Conservation (phyloP, 345 rosid species). For the Lepidium africanum region DNA sequence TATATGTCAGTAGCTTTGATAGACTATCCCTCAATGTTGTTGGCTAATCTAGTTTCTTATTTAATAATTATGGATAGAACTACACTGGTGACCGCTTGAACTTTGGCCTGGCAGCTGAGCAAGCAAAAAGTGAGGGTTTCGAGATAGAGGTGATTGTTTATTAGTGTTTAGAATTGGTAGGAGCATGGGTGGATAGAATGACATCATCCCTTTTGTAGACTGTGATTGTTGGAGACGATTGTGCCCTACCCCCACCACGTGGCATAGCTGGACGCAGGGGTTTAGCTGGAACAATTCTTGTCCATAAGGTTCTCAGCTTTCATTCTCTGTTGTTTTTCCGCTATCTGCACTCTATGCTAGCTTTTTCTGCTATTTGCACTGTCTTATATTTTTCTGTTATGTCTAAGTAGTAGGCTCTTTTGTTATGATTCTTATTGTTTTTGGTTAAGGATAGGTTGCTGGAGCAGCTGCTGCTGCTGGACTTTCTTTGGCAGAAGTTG, state of each 20-base stretch:
- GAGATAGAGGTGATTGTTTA: constrained; percentile 51
- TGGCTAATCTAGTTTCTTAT: constrained; percentile 2
- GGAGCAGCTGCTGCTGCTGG: constrained; percentile 87
- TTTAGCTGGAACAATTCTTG: constrained; percentile 89
- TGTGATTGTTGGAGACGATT: constrained; percentile 93
- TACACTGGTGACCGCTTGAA: constrained; percentile 89
- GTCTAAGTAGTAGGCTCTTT: not conserved
- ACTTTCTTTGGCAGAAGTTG: constrained; percentile 57
- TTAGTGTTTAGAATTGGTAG: not conserved
- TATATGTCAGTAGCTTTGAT: not conserved
- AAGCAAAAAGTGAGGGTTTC: constrained; percentile 88
- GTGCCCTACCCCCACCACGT: constrained; percentile 91
- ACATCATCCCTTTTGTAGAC: constrained; percentile 40
- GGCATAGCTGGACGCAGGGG: constrained; percentile 95
- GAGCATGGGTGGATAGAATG: not conserved
- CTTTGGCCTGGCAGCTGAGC: constrained; percentile 93
- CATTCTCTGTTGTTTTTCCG: not conserved
- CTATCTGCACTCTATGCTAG: not conserved
- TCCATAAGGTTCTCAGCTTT: constrained; percentile 62
- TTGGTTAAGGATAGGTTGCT: constrained; percentile 47
- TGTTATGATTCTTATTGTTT: not conserved
- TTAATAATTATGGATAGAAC: constrained; percentile 39
- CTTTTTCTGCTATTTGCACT: not conserved
- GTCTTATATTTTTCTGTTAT: not conserved
- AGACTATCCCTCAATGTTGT: not conserved